A percentile compares a stretch with the other conserved stretches of the same genome.
phyloP scores from a whole-genome alignment of 1,284 basidiomycete species.

The Ustilago bromivora region DNA sequence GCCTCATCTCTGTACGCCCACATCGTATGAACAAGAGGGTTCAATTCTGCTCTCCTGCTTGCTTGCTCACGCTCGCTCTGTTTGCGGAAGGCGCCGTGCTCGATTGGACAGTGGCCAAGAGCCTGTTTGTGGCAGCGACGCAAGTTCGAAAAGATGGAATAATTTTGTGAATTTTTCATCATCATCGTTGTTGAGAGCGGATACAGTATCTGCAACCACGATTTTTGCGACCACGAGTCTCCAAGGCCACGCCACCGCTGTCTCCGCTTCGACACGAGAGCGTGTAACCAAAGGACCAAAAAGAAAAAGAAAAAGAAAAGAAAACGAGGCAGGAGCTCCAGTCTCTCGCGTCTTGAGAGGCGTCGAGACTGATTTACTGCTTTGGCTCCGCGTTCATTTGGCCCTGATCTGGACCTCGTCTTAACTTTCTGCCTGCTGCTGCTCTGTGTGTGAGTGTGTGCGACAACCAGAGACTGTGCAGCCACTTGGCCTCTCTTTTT shows the following conservation, averaged over 20 bases:
- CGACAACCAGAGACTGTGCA: not conserved
- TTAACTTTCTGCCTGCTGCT: not conserved
- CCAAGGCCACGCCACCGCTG: not conserved
- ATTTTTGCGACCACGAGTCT: slow-evolving; percentile 4
- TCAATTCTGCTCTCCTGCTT: not conserved
- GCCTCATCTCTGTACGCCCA: not conserved
- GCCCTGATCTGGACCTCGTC: slow-evolving; percentile 11
- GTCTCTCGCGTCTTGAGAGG: not conserved
- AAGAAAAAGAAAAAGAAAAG: not conserved
- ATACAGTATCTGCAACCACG: not conserved
- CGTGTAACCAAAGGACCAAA: not conserved
- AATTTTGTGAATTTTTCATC: not conserved
- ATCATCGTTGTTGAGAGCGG: not conserved
- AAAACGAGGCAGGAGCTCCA: not conserved
- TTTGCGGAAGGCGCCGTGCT: slow-evolving; percentile 1
- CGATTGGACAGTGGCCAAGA: not conserved
- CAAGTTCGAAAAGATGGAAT: slow-evolving; percentile 7
- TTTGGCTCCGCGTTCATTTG: not conserved
- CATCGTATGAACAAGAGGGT: not conserved
- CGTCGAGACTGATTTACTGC: not conserved
- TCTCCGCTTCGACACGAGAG: slow-evolving; percentile 3
- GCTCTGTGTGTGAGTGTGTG: slow-evolving; percentile 1
- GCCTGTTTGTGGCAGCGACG: not conserved
- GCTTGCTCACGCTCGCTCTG: not conserved
- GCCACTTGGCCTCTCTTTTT: not conserved